Conservation (phyloP, 2,329 filamentous ascomycete genomes). For the Nemania serpens region DNA sequence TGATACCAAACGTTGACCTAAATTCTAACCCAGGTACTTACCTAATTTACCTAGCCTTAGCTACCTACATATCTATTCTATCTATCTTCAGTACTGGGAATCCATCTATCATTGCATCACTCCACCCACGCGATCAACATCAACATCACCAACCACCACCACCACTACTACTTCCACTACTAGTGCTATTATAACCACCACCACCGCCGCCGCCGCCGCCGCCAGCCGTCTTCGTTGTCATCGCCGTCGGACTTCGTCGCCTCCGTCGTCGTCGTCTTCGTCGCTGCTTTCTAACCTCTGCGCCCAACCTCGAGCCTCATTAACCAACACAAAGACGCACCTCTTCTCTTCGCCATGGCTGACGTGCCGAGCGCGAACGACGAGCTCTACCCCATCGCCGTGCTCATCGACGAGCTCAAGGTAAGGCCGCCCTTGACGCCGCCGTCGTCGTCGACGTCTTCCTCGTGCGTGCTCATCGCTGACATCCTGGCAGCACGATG, state of each 20-base stretch:
- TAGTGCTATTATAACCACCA: slow-evolving; percentile 11
- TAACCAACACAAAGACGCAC: background rate
- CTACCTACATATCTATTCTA: background rate
- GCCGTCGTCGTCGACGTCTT: slow-evolving; percentile 20
- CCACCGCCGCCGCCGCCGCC: slow-evolving; percentile 17
- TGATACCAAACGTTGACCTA: slow-evolving; percentile 25
- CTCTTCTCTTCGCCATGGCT: slow-evolving; percentile 69
- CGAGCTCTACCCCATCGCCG: slow-evolving; percentile 99
- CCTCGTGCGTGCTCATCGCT: slow-evolving; percentile 19
- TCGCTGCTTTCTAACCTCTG: slow-evolving; percentile 9
- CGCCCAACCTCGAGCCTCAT: slow-evolving; percentile 8
- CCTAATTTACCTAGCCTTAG: no score
- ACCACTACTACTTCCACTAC: slow-evolving; percentile 3
- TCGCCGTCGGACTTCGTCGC: slow-evolving; percentile 3
- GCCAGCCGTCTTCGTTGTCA: background rate
- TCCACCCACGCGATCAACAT: slow-evolving; percentile 42
- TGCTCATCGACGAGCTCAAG: slow-evolving; percentile 99
- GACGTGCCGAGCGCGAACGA: slow-evolving; percentile 89
- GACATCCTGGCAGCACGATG: slow-evolving; percentile 75
- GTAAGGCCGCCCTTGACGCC: slow-evolving; percentile 54
- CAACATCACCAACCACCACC: slow-evolving; percentile 18
- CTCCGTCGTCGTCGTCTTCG: background rate
- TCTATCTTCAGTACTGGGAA: no score
- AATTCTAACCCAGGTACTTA: no score
- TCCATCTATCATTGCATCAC: slow-evolving; percentile 38